Evolutionary conservation across 2,329 filamentous ascomycete genomes (phyloP).

Genomic region (Beauveria sp.): DNA sequence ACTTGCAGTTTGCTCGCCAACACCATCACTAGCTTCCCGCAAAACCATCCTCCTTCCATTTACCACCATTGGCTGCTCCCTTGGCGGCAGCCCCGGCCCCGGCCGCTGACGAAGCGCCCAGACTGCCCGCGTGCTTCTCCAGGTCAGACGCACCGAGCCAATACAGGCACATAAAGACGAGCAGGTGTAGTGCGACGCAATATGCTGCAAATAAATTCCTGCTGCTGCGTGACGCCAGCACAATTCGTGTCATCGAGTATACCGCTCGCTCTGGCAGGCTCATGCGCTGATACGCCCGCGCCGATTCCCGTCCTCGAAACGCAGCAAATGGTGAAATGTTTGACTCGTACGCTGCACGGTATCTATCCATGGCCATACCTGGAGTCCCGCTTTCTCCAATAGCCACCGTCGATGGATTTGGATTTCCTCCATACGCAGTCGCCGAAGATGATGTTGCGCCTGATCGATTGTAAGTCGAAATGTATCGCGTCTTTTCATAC

Average conservation of each 20-base stretch:
- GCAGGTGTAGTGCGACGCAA: slow-evolving; percentile 76
- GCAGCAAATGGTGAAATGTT: slow-evolving; percentile 94
- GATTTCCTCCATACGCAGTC: slow-evolving; percentile 60
- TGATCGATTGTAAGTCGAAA: slow-evolving; percentile 82
- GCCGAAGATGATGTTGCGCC: slow-evolving; percentile 52
- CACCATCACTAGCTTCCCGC: slow-evolving; percentile 23
- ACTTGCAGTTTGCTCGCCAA: neutral
- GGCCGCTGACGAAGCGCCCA: slow-evolving; percentile 40
- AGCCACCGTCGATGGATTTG: slow-evolving; percentile 66
- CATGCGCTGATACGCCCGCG: slow-evolving; percentile 87
- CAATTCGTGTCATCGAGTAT: slow-evolving; percentile 83
- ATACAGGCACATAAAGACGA: slow-evolving; percentile 83
- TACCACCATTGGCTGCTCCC: slow-evolving; percentile 35
- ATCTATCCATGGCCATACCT: slow-evolving; percentile 69
- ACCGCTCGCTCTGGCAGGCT: slow-evolving; percentile 83
- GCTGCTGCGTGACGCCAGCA: slow-evolving; percentile 82
- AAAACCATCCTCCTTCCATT: slow-evolving; percentile 60
- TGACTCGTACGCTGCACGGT: slow-evolving; percentile 86
- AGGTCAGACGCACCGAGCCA: slow-evolving; percentile 67
- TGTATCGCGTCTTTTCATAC: slow-evolving; percentile 96
- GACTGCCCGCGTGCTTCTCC: slow-evolving; percentile 50
- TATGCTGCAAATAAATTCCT: slow-evolving; percentile 92
- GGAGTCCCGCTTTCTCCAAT: slow-evolving; percentile 48
- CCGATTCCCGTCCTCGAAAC: slow-evolving; percentile 88
- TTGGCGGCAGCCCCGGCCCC: slow-evolving; percentile 38